These are phyloP conservation scores for Jackrogersella minutella DNA, from an alignment of 495 filamentous ascomycete species.

Conservation along the genomic window DNA sequence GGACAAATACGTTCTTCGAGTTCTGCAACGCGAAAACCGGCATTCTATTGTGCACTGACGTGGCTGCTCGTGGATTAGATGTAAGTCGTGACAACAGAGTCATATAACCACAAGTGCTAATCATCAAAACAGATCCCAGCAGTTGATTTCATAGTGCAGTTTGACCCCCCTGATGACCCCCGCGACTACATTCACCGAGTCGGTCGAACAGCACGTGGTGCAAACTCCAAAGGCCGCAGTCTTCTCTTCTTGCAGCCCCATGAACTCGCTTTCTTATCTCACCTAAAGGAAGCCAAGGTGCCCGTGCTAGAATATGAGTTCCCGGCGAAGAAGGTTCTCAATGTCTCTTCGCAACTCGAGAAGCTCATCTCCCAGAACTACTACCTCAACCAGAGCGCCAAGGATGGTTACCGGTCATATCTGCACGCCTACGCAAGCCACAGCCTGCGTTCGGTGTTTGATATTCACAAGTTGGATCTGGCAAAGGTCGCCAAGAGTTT, in stretches of 20 bases:
- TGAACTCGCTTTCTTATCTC: conserved; percentile 90
- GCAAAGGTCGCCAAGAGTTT: conserved; percentile 94
- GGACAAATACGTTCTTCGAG: conserved; percentile 97
- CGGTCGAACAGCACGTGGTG: conserved; percentile 89
- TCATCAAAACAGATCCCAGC: conserved; percentile 71
- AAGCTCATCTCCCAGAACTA: conserved; percentile 94
- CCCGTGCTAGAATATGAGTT: conserved; percentile 97
- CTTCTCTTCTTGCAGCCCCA: conserved; percentile 92
- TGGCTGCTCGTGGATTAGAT: conserved; percentile 92
- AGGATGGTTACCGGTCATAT: conserved; percentile 79
- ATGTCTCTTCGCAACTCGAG: conserved; percentile 95
- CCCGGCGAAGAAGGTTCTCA: conserved; percentile 87
- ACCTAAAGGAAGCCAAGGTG: conserved; percentile 90
- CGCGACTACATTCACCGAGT: conserved; percentile 97
- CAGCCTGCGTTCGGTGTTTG: conserved; percentile 86
- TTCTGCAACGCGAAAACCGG: conserved; percentile 94
- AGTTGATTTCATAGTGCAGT: conserved; percentile 96
- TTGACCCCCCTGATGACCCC: conserved; percentile 91
- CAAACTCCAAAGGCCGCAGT: conserved; percentile 81
- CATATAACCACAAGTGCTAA: conserved; percentile 1
- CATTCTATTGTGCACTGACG: conserved; percentile 94
- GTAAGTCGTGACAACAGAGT: conserved; percentile 52
- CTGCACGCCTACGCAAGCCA: conserved; percentile 95
- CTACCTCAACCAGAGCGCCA: conserved; percentile 86
- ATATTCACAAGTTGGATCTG: conserved; percentile 91